These are phyloP conservation scores for Galeopsis tetrahit DNA, from an alignment of 257 asterid species.

Conservation along the genomic window DNA sequence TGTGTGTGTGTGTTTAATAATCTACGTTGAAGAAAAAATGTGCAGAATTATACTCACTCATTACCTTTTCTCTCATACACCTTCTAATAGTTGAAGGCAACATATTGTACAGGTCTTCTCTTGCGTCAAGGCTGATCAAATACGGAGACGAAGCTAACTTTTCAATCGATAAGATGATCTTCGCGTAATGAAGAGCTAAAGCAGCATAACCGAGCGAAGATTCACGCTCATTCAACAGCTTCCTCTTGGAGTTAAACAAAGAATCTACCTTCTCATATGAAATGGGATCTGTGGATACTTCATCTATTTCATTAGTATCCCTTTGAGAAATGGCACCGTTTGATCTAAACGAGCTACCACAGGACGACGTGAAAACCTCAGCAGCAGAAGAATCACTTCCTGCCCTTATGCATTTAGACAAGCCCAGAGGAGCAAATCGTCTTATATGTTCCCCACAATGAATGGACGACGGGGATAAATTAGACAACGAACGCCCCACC, in stretches of 20 bases:
- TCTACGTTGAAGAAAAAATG: no score
- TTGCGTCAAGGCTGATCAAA: constrained; percentile 64
- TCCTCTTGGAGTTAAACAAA: constrained; percentile 48
- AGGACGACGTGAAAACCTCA: constrained; percentile 47
- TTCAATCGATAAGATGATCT: constrained; percentile 62
- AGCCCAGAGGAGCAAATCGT: constrained; percentile 53
- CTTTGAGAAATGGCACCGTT: constrained; percentile 30
- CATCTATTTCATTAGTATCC: constrained; percentile 29
- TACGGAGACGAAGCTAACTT: constrained; percentile 70
- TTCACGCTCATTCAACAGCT: constrained; percentile 41
- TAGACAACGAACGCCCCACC: constrained; percentile 54
- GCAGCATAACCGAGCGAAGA: constrained; percentile 72
- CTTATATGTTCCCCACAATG: constrained; percentile 45
- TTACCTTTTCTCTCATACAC: constrained; percentile 54
- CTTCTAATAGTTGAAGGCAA: constrained; percentile 63
- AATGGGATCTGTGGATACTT: constrained; percentile 23
- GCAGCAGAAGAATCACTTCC: constrained; percentile 60
- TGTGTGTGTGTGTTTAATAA: no score
- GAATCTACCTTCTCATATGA: constrained; percentile 13
- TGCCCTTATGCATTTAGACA: constrained; percentile 68
- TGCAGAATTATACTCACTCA: constrained; percentile 48
- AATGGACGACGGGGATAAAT: constrained; percentile 44
- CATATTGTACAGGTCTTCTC: constrained; percentile 82
- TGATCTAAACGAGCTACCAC: constrained; percentile 47
- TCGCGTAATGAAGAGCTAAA: constrained; percentile 72